Evolutionary conservation across 352 stramenopile genomes (phyloP).

Genomic region (Phytophthora syringae): DNA sequence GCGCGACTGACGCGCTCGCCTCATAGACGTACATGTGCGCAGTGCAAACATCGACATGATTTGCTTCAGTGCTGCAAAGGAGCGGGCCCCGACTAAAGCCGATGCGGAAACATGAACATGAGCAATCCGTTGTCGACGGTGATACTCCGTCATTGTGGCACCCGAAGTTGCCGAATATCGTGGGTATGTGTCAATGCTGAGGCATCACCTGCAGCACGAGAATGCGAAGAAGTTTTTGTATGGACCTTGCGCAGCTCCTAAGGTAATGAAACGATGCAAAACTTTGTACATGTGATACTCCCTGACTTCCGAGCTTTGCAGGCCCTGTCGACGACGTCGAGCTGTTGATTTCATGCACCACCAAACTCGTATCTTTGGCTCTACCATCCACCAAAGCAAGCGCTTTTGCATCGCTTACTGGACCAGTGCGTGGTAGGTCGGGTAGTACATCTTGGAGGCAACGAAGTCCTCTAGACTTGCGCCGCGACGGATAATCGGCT

Average conservation of each 20-base stretch:
- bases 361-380: constrained; percentile 23
- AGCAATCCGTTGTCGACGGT: too few species aligned
- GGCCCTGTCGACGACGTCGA: constrained; percentile 6
- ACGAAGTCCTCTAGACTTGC: constrained; percentile 91
- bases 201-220: constrained; percentile 21
- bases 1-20: neutral
- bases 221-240: constrained; percentile 21
- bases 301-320: constrained; percentile 23
- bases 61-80: constrained; percentile 29
- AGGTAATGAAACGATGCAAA: constrained; percentile 18
- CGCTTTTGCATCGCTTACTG: constrained; percentile 52
- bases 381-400: constrained; percentile 35
- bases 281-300: constrained; percentile 30
- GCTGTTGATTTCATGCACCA: constrained; percentile 19
- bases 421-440: constrained; percentile 93
- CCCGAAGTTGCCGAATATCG: constrained; percentile 12
- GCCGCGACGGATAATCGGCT: constrained; percentile 69
- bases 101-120: constrained; percentile 13
- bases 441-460: constrained; percentile 95
- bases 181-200: constrained; percentile 13
- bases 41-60: constrained; percentile 17
- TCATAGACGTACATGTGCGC: constrained; percentile 9
- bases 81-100: too few species aligned
- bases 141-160: constrained; percentile 6
- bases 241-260: constrained; percentile 24